Evolutionary conservation across 1,139 yeast species (phyloP).

Genomic region (Candida pseudocylindracea): DNA sequence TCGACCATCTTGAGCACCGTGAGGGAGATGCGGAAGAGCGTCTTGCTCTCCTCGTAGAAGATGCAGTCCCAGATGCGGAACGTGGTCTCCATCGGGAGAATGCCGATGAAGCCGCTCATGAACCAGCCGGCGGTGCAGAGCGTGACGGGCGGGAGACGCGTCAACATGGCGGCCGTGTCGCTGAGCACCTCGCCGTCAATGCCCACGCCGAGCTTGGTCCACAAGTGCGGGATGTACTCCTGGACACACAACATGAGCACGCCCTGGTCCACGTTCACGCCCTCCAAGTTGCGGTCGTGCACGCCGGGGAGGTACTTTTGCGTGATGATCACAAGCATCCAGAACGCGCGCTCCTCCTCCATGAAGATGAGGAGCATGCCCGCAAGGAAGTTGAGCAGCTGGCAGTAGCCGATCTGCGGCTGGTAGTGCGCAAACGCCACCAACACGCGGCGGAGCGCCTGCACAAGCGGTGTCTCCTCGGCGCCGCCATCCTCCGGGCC

Average conservation of each 20-base stretch:
- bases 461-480: slow-evolving; percentile 39
- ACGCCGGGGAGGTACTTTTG: slow-evolving; percentile 77
- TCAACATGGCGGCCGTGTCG: slow-evolving; percentile 34
- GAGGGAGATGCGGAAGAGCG: slow-evolving; percentile 63
- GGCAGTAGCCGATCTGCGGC: slow-evolving; percentile 90
- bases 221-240: slow-evolving; percentile 65
- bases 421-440: slow-evolving; percentile 70
- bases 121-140: slow-evolving; percentile 95
- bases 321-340: slow-evolving; percentile 89
- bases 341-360: slow-evolving; percentile 77
- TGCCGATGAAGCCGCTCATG: slow-evolving; percentile 84
- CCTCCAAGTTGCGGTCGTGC: slow-evolving; percentile 77
- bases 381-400: slow-evolving; percentile 76
- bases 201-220: slow-evolving; percentile 29
- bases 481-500: not conserved
- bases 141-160: slow-evolving; percentile 73
- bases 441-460: slow-evolving; percentile 57
- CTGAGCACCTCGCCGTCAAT: slow-evolving; percentile 21
- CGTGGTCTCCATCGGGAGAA: slow-evolving; percentile 70
- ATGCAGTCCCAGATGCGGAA: slow-evolving; percentile 86
- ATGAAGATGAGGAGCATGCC: slow-evolving; percentile 64
- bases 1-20: slow-evolving; percentile 46
- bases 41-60: slow-evolving; percentile 80
- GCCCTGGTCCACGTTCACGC: slow-evolving; percentile 91
- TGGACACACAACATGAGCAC: slow-evolving; percentile 71